These are phyloP conservation scores for Diplodia seriata DNA, from an alignment of 2,329 filamentous ascomycete species.

Conservation along the genomic window DNA sequence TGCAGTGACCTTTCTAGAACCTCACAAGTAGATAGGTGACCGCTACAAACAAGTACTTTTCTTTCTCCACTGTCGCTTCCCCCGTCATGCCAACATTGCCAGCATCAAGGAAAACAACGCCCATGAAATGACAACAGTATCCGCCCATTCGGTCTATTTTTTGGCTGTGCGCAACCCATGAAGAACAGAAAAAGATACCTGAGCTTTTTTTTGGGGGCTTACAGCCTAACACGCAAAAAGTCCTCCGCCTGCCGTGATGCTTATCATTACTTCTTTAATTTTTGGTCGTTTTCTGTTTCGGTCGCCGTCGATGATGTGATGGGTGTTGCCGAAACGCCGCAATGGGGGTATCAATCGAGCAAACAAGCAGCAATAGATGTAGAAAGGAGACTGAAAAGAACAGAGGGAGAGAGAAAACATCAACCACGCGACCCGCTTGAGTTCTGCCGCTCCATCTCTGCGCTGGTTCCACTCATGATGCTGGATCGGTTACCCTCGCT, in stretches of 20 bases:
- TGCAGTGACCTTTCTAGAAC: not conserved
- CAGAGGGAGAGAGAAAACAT: not conserved
- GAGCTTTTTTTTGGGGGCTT: not conserved
- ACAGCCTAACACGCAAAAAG: not conserved
- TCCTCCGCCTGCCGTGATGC: not conserved
- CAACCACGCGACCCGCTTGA: constrained; percentile 28
- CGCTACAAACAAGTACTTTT: constrained; percentile 14
- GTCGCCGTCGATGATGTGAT: constrained; percentile 16
- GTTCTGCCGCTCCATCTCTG: constrained; percentile 34
- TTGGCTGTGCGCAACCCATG: not conserved
- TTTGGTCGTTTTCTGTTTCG: not conserved
- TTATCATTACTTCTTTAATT: not conserved
- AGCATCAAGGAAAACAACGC: constrained; percentile 4
- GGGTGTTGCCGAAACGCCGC: constrained; percentile 21
- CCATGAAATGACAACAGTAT: constrained; percentile 16
- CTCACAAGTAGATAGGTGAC: not conserved
- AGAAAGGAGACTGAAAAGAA: not conserved
- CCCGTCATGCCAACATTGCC: not conserved
- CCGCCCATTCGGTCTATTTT: constrained; percentile 21
- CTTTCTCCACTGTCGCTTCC: not conserved
- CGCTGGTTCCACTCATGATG: constrained; percentile 40
- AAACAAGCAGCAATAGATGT: constrained; percentile 20
- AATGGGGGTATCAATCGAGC: constrained; percentile 28
- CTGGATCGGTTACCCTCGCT: constrained; percentile 49
- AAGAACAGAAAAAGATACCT: not conserved